Conservation (phyloP, 169 alveolate genomes). For the Toxoplasma gondii region DNA sequence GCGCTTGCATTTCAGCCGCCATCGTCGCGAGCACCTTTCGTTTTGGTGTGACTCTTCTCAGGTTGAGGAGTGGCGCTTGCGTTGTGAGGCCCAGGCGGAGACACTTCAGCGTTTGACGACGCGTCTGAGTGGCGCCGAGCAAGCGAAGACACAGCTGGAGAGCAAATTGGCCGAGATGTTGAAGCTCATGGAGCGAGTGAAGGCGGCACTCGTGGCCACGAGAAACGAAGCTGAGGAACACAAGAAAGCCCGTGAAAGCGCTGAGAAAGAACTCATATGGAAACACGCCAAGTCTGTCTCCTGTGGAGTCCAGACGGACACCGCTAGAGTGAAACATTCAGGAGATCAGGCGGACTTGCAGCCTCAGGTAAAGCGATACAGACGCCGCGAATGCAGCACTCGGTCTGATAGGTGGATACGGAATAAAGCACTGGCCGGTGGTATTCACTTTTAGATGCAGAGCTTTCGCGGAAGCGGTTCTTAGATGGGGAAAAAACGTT, state of each 20-base stretch:
- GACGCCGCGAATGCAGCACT: neutral
- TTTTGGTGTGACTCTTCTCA: neutral
- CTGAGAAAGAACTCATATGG: neutral
- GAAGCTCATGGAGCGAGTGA: neutral
- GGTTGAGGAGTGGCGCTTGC: neutral
- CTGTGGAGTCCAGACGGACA: neutral
- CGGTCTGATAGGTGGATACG: too few relatives aligned
- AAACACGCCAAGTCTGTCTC: neutral
- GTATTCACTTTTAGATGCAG: too few relatives aligned
- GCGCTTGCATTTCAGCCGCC: too few relatives aligned
- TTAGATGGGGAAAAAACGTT: too few relatives aligned
- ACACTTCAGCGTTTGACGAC: neutral
- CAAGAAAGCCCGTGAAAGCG: neutral
- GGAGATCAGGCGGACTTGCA: neutral
- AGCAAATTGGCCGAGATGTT: neutral
- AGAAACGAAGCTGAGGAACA: neutral
- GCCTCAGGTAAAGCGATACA: neutral
- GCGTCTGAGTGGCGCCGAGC: neutral
- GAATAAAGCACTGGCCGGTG: too few relatives aligned
- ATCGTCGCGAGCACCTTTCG: neutral
- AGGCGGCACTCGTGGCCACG: neutral
- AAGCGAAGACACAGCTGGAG: neutral
- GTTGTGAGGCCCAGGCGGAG: neutral
- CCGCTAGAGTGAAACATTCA: neutral
- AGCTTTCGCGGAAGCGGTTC: too few relatives aligned